Percentiles rank a stretch among this genome's conserved stretches.
These are phyloP conservation scores for Eucalyptus marginata DNA, from an alignment of 345 rosid species.

Conservation along the genomic window DNA sequence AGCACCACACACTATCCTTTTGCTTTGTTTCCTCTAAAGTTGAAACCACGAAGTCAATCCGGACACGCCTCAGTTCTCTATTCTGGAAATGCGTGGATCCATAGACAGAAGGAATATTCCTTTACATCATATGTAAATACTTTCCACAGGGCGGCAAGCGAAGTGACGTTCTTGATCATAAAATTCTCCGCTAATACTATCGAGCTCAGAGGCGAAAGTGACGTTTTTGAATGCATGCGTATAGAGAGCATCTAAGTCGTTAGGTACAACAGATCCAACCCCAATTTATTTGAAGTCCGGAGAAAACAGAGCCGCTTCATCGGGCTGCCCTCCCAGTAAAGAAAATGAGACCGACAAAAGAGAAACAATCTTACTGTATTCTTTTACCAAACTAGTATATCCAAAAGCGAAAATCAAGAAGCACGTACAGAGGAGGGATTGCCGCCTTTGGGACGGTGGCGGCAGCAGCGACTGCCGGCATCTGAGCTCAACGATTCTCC, in stretches of 20 bases:
- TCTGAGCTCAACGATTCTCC: background rate
- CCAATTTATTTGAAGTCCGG: background rate
- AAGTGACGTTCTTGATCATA: background rate
- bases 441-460: background rate
- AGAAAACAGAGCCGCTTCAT: background rate
- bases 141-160: background rate
- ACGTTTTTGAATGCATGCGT: background rate
- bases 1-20: background rate
- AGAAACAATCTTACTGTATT: background rate
- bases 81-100: background rate
- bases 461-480: background rate
- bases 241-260: background rate
- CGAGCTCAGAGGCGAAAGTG: background rate
- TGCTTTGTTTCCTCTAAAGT: background rate
- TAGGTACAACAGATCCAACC: background rate
- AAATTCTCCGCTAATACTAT: background rate
- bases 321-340: background rate
- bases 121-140: background rate
- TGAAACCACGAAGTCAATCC: background rate
- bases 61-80: background rate
- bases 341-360: background rate
- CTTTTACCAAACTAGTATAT: background rate
- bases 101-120: background rate
- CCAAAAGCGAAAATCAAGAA: background rate
- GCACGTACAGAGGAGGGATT: background rate